Base-by-base conservation (phyloP, 2,329 filamentous ascomycete species). In the Colletotrichum sp. region DNA sequence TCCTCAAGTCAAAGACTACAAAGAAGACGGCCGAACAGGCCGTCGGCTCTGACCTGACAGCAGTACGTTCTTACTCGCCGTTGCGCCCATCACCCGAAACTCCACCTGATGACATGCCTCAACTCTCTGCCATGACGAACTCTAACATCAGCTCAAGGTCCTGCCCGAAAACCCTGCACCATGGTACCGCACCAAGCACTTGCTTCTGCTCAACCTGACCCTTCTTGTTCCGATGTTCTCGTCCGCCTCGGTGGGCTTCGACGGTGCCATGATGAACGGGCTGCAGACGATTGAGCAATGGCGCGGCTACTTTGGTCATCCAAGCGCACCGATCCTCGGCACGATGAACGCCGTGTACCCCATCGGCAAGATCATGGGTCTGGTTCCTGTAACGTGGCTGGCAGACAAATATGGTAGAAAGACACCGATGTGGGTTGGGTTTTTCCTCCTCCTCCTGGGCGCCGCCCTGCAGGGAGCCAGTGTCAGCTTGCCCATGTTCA, bases 211-310 rank as follows among this genome's bases (percentile, higher is more conserved):
- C 9, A 89, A 89, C 70, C 78, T 88, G 10, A 80, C 87, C 16
- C 82, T 89, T 1, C 69, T 88, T 6, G 78, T 89, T 3, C 87
- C 87, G 1, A 80, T 88, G 5, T 76, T 89, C 0, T 88, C 86
- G 0, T 86, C 86, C 0, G 82, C 85, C 1, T 84, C 85, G 3
- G 84, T 84, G 44, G 87, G 87, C 5, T 89, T 87, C 57, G 87
- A 88, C 68, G 68, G 68, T 12, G 57, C 68, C 68, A 70, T 57
- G 73, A 71, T 69, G 59, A 87, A 87, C 75, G 86, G 85, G 13
- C 79, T 87, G 3, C 85, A 86, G 77, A 81, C 84, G 6, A 79
- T 85, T 4, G 34, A 78, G 2, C 79, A 83, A 70, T 87, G 86
- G 86, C 80, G 82, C 65, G 66, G 74, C 8, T 86, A 86, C 78